Conservation (phyloP, 2,329 filamentous ascomycete species). For the Ophiostoma triangulosporum region DNA sequence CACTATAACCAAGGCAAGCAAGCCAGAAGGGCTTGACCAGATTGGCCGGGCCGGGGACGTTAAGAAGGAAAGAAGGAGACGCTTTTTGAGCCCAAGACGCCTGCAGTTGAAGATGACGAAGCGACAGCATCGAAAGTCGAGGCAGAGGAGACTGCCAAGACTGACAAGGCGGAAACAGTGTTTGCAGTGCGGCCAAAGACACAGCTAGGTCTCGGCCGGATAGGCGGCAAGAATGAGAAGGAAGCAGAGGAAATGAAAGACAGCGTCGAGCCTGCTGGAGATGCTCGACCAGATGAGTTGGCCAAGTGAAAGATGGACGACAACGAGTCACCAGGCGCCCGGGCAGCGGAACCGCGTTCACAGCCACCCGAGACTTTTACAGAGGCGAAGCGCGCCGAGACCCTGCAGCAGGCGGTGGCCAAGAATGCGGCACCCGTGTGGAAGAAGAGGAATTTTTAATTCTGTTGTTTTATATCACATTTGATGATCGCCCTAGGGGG, state of each 20-base stretch:
- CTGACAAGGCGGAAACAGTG: conserved; percentile 13
- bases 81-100: no score
- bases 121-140: conserved; percentile 34
- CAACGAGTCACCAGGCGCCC: background rate
- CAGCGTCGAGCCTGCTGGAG: background rate
- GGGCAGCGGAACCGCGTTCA: background rate
- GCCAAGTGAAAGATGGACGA: background rate
- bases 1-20: background rate
- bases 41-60: conserved; percentile 9
- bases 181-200: background rate
- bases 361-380: background rate
- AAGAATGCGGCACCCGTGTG: conserved; percentile 36
- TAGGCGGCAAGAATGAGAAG: conserved; percentile 21
- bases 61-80: background rate
- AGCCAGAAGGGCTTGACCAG: conserved; percentile 2
- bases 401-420: conserved; percentile 35
- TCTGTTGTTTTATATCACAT: no score
- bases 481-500: no score
- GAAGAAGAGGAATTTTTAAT: conserved; percentile 43
- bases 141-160: background rate
- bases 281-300: background rate
- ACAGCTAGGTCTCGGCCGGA: conserved; percentile 27
- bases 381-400: conserved; percentile 32
- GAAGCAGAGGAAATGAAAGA: background rate
- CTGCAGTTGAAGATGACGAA: conserved; percentile 1